Evolutionary conservation across 2,329 filamentous ascomycete genomes (phyloP).

Genomic region (Cephalotrichum gorgonifer): DNA sequence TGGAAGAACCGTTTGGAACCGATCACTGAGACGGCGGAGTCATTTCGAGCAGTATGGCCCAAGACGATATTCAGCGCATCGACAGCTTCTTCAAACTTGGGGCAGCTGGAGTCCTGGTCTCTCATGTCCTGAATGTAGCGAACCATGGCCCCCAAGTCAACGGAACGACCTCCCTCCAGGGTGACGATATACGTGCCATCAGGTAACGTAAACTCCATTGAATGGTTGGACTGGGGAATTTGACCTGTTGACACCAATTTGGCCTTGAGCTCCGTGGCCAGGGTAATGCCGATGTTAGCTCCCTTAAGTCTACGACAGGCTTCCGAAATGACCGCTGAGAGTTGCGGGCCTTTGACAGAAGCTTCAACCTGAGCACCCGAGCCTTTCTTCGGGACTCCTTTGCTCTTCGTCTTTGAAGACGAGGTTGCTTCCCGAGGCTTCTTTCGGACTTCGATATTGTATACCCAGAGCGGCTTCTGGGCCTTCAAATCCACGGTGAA

Average conservation of each 20-base stretch:
- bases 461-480: constrained; percentile 27
- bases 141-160: constrained; percentile 17
- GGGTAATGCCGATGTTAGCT: constrained; percentile 16
- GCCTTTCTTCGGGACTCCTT: constrained; percentile 7
- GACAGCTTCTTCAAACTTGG: constrained; percentile 35
- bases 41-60: constrained; percentile 29
- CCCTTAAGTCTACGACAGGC: constrained; percentile 24
- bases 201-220: constrained; percentile 1
- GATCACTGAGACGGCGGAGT: constrained; percentile 24
- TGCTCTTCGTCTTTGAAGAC: constrained; percentile 7
- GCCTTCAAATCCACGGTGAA: constrained; percentile 31
- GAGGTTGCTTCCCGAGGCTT: constrained; percentile 6
- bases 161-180: not conserved
- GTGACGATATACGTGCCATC: not conserved
- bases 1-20: constrained; percentile 41
- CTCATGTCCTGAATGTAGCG: constrained; percentile 32
- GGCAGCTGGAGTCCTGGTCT: constrained; percentile 23
- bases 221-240: constrained; percentile 1
- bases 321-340: constrained; percentile 16
- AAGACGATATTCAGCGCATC: constrained; percentile 43
- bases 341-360: constrained; percentile 7
- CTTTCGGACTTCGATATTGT: constrained; percentile 28
- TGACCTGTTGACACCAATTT: constrained; percentile 21
- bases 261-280: constrained; percentile 41
- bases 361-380: not conserved